Evolutionary conservation across 352 stramenopile species (phyloP).

Genomic region (Aphanomyces stellatus): DNA sequence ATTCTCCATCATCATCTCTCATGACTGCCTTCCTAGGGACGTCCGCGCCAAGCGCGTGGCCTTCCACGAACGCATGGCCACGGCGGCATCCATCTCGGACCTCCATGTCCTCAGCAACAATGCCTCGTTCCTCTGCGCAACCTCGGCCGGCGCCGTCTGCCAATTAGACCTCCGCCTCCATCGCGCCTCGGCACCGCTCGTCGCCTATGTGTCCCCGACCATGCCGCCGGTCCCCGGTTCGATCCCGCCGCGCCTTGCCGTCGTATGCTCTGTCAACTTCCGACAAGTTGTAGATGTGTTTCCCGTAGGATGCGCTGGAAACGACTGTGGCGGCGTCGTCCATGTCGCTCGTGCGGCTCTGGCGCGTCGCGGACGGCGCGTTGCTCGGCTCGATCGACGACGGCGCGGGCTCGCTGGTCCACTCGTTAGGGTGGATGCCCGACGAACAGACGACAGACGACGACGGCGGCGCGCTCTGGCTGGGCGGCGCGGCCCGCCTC

Average conservation of each 20-base stretch:
- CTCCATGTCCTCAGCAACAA: not conserved
- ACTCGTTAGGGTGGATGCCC: not conserved
- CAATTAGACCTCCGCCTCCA: conserved; percentile 7
- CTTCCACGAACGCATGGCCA: not conserved
- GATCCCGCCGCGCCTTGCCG: not conserved
- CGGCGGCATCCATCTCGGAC: not conserved
- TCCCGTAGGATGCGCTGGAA: not conserved
- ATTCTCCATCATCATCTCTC: not conserved
- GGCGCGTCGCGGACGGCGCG: not conserved
- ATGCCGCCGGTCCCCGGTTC: not conserved
- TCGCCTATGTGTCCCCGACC: not conserved
- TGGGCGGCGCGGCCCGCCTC: too few species aligned
- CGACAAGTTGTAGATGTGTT: too few species aligned
- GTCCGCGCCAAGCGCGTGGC: not conserved
- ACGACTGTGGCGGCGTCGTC: not conserved
- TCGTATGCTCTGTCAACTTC: not conserved
- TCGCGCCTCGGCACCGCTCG: too few species aligned
- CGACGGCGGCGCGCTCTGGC: not conserved
- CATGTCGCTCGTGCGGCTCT: not conserved
- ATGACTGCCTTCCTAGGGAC: not conserved
- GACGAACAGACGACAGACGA: not conserved
- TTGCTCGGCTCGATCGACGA: not conserved
- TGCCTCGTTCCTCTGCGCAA: not conserved
- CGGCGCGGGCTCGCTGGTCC: too few species aligned
- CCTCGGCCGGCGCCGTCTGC: not conserved